Percentiles rank a stretch among this genome's conserved stretches.
phyloP scores from a whole-genome alignment of 371 early-diverging fungal genomes.

The Smittium culicis region DNA sequence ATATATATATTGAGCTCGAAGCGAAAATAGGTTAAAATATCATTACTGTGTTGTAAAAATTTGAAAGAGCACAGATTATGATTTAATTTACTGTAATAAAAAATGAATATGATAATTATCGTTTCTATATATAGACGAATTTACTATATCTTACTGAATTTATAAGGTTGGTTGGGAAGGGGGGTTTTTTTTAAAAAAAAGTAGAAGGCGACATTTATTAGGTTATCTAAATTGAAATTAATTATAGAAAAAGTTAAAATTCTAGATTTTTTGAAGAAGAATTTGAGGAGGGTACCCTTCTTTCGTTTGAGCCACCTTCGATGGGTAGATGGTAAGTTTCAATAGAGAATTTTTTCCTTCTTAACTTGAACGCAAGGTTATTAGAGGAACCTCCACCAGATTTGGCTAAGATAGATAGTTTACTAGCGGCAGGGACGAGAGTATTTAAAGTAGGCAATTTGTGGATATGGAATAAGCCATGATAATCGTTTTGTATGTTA shows the following conservation, averaged over 20 bases:
- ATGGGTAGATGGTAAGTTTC: constrained; percentile 87
- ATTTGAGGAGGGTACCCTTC: constrained; percentile 30
- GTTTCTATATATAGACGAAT: too few species aligned
- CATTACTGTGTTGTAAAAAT: too few species aligned
- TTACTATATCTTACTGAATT: too few species aligned
- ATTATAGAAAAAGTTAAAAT: not conserved
- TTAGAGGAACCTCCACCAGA: constrained; percentile 39
- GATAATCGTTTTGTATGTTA: constrained; percentile 44
- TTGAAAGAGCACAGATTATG: too few species aligned
- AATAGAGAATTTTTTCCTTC: constrained; percentile 76
- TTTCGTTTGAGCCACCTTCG: constrained; percentile 63
- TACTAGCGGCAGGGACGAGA: constrained; percentile 53
- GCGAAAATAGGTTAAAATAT: too few species aligned
- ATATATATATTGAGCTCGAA: too few species aligned
- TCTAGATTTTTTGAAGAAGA: not conserved
- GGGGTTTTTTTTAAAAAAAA: too few species aligned
- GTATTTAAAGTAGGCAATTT: constrained; percentile 65
- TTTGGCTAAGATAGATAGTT: constrained; percentile 47
- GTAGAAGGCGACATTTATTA: too few species aligned
- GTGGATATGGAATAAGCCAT: constrained; percentile 77
- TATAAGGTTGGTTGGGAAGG: too few species aligned
- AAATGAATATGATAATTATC: too few species aligned
- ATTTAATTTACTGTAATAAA: too few species aligned
- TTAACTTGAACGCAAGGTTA: constrained; percentile 67
- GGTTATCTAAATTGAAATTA: too few species aligned